Evolutionary conservation across 495 filamentous ascomycete species (phyloP).

Genomic region (Chaetomidium leptoderma): DNA sequence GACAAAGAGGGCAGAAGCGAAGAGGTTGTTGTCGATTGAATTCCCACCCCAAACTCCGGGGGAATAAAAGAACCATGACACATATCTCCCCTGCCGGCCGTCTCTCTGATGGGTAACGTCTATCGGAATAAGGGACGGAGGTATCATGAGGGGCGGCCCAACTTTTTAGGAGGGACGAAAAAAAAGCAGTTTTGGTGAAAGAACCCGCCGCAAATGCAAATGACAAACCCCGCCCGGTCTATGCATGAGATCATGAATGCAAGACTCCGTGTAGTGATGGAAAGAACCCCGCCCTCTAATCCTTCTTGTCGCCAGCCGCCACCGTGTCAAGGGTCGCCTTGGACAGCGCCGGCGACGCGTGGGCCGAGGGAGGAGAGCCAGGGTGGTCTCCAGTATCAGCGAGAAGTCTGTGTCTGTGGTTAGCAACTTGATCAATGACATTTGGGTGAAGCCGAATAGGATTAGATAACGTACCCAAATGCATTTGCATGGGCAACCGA

Average conservation of each 20-base stretch:
- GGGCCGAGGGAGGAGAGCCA: constrained; percentile 61
- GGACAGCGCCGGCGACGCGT: constrained; percentile 53
- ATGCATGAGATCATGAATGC: constrained; percentile 37
- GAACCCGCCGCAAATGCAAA: constrained; percentile 41
- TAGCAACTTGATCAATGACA: constrained; percentile 20
- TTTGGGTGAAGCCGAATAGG: constrained; percentile 27
- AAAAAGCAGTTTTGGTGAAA: constrained; percentile 31
- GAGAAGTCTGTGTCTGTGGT: constrained; percentile 38
- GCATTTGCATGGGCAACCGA: constrained; percentile 71
- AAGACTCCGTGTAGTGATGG: constrained; percentile 27
- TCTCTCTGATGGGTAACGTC: constrained; percentile 19
- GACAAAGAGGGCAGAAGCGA: constrained; percentile 9
- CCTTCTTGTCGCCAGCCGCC: constrained; percentile 47
- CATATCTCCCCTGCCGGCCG: constrained; percentile 8
- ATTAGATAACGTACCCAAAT: constrained; percentile 93
- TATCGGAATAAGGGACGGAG: constrained; percentile 23
- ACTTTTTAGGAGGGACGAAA: constrained; percentile 5
- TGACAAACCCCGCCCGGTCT: constrained; percentile 38
- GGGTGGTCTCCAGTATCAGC: constrained; percentile 51
- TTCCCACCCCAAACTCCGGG: constrained; percentile 11
- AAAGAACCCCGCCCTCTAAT: constrained; percentile 32
- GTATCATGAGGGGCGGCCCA: constrained; percentile 30
- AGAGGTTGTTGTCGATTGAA: neutral
- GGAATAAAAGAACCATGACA: constrained; percentile 6
- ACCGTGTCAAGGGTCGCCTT: constrained; percentile 59